Conservation (phyloP, 768 basidiomycete genomes). For the Lactifluus piperatus region DNA sequence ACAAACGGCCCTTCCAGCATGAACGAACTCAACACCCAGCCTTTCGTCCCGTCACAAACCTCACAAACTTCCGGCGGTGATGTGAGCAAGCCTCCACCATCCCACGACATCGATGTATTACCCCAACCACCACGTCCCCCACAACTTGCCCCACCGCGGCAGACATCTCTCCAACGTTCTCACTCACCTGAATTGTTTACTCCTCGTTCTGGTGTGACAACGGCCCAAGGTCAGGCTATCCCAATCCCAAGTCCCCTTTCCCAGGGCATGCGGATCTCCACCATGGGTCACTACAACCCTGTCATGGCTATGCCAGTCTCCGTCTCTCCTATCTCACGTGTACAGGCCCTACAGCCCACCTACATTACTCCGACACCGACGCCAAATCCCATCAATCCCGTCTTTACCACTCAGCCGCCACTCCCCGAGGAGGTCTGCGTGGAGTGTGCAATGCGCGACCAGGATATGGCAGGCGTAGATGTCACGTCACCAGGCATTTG, state of each 20-base stretch:
- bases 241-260: background rate
- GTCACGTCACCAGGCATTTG: constrained; percentile 81
- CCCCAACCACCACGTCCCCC: background rate
- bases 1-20: background rate
- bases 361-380: constrained; percentile 51
- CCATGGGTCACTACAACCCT: background rate
- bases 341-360: constrained; percentile 66
- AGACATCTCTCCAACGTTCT: background rate
- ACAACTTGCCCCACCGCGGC: constrained; percentile 3
- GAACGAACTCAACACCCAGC: constrained; percentile 9
- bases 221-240: background rate
- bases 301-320: constrained; percentile 39
- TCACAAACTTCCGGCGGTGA: constrained; percentile 19
- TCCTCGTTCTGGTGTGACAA: background rate
- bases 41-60: constrained; percentile 8
- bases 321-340: constrained; percentile 58
- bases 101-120: background rate
- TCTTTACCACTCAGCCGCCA: constrained; percentile 42
- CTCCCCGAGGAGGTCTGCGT: constrained; percentile 78
- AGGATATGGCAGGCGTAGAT: constrained; percentile 95
- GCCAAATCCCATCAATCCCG: constrained; percentile 50
- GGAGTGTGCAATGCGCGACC: constrained; percentile 97
- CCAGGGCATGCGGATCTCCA: constrained; percentile 8
- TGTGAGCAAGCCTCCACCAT: background rate
- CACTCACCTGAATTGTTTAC: constrained; percentile 1